Evolutionary conservation across 202 grass and related monocot species (phyloP).

Genomic region (Musa balbisiana): DNA sequence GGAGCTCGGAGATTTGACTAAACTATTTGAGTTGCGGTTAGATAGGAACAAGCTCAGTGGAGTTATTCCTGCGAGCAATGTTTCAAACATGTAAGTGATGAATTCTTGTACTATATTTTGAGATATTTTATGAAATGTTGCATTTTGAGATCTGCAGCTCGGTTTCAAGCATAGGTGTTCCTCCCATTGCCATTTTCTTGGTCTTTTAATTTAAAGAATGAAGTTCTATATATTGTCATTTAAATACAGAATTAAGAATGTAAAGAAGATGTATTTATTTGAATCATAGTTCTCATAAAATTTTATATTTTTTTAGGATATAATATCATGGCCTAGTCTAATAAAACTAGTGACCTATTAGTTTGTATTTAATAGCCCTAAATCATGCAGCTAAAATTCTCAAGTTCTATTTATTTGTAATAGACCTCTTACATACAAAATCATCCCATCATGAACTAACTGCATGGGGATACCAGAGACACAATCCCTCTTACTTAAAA

Average conservation of each 20-base stretch:
- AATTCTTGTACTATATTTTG: not conserved
- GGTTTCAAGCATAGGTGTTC: not conserved
- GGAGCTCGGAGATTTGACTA: slow-evolving; percentile 54
- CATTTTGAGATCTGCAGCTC: not conserved
- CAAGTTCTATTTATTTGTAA: no score
- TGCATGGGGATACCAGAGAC: no score
- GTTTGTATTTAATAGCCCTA: no score
- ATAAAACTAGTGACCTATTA: no score
- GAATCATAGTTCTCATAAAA: not conserved
- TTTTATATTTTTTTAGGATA: not conserved
- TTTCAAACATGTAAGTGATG: slow-evolving; percentile 51
- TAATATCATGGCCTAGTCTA: no score
- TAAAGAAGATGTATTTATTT: not conserved
- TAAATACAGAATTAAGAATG: no score
- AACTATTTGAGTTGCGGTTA: slow-evolving; percentile 47
- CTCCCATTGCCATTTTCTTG: not conserved
- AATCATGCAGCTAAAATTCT: no score
- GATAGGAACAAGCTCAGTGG: slow-evolving; percentile 68
- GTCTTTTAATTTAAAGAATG: no score
- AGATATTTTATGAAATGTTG: not conserved
- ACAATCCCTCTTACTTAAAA: no score
- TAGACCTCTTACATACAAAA: no score
- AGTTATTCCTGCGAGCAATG: slow-evolving; percentile 62
- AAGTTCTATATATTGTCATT: no score
- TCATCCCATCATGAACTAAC: no score